Percentiles rank a stretch among this genome's conserved stretches.
phyloP scores from a whole-genome alignment of 75 land plant species.

The Selaginella tamariscina region DNA sequence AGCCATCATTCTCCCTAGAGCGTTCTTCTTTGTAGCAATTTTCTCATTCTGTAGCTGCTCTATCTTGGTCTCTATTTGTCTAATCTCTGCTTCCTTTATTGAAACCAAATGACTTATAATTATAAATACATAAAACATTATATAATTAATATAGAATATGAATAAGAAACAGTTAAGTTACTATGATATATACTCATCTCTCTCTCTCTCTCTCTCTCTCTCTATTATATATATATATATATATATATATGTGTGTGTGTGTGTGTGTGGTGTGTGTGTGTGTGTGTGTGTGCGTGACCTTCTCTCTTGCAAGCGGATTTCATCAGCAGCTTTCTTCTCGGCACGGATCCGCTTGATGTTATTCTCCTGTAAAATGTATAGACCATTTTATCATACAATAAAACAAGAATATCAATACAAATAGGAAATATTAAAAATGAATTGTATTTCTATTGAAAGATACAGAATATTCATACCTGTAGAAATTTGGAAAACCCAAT shows the following conservation, averaged over 20 bases:
- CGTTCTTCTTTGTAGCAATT: not conserved
- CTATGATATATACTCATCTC: too few relatives aligned
- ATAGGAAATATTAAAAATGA: not conserved
- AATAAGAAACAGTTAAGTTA: too few relatives aligned
- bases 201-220: too few relatives aligned
- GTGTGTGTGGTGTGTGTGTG: too few relatives aligned
- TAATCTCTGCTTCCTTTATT: conserved; percentile 18
- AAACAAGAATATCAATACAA: not conserved
- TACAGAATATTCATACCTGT: too few relatives aligned
- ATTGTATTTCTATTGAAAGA: too few relatives aligned
- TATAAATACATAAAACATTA: too few relatives aligned
- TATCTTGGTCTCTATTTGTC: conserved; percentile 15
- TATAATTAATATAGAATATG: too few relatives aligned
- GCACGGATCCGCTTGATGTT: conserved; percentile 22
- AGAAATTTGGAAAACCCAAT: conserved; percentile 34
- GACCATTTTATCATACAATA: not conserved
- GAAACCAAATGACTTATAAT: not conserved
- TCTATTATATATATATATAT: too few relatives aligned
- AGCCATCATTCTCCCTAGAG: conserved; percentile 22
- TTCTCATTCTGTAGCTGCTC: conserved; percentile 17
- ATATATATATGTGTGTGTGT: too few relatives aligned
- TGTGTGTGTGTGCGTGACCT: too few relatives aligned
- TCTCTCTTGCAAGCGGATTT: conserved; percentile 23
- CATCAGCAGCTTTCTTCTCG: conserved; percentile 25
- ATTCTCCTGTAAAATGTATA: conserved; percentile 18